Conservation (phyloP, 1,139 yeast genomes). For the Yamadazyma membranifaciens region DNA sequence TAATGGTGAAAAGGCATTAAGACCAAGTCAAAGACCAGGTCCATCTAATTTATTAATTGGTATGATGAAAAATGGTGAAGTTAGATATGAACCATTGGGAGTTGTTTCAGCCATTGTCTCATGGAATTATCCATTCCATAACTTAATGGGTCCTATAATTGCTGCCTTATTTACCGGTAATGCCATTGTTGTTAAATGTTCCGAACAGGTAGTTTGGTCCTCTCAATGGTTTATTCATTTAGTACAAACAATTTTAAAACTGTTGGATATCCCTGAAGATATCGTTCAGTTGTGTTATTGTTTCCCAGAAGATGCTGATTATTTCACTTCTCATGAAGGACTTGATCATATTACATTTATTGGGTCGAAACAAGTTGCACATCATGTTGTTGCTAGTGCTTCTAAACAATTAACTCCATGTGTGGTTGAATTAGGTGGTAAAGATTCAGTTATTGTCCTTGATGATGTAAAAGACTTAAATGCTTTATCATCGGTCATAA, state of each 20-base stretch:
- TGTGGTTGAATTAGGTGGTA: conserved; percentile 94
- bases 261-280: conserved; percentile 74
- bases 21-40: conserved; percentile 78
- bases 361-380: conserved; percentile 94
- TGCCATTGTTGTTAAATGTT: conserved; percentile 86
- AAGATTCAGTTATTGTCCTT: conserved; percentile 83
- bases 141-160: conserved; percentile 85
- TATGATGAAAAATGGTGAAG: conserved; percentile 86
- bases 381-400: conserved; percentile 79
- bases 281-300: conserved; percentile 78
- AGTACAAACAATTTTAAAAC: conserved; percentile 67
- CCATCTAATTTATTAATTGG: conserved; percentile 71
- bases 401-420: conserved; percentile 84
- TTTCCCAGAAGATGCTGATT: conserved; percentile 83
- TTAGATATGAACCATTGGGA: conserved; percentile 86
- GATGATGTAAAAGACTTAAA: conserved; percentile 62
- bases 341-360: conserved; percentile 88
- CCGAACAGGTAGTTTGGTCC: conserved; percentile 96
- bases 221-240: conserved; percentile 71
- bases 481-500: conserved; percentile 72
- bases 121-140: conserved; percentile 97
- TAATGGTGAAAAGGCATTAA: conserved; percentile 72
- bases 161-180: conserved; percentile 90
- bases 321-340: conserved; percentile 79
- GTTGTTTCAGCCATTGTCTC: conserved; percentile 90